These are phyloP conservation scores for Sarocladiaceae sp. DNA, from an alignment of 2,329 filamentous ascomycete genomes.

Conservation along the genomic window DNA sequence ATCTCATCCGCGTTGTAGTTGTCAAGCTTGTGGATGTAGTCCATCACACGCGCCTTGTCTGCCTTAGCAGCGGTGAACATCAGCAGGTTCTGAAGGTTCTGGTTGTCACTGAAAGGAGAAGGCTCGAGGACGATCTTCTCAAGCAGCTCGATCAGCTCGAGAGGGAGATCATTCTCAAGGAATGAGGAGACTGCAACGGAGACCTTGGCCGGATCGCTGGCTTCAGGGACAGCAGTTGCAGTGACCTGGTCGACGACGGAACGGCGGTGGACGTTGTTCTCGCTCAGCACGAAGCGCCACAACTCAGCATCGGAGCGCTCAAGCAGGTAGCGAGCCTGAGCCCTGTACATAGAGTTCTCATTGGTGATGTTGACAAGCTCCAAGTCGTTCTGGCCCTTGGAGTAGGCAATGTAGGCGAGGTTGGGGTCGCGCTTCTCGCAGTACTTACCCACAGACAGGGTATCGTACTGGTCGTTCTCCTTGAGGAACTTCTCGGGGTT, in stretches of 20 bases:
- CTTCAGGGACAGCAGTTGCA: conserved; percentile 89
- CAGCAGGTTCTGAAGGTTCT: conserved; percentile 91
- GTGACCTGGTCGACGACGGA: conserved; percentile 96
- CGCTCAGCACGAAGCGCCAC: conserved; percentile 90
- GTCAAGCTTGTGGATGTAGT: conserved; percentile 90
- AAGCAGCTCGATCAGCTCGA: conserved; percentile 91
- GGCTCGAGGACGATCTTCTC: conserved; percentile 99
- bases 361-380: conserved; percentile 98
- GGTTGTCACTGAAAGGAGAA: conserved; percentile 97
- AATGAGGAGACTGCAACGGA: conserved; percentile 92
- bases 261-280: conserved; percentile 92
- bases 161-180: conserved; percentile 83
- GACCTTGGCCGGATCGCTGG: conserved; percentile 88
- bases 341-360: conserved; percentile 99
- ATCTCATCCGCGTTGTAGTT: conserved; percentile 91
- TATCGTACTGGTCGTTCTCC: conserved; percentile 96
- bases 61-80: conserved; percentile 96
- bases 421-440: conserved; percentile 98
- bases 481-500: conserved; percentile 96
- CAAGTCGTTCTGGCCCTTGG: conserved; percentile 94
- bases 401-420: conserved; percentile 89
- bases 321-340: conserved; percentile 91
- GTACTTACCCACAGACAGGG: conserved; percentile 89
- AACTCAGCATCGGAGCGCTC: conserved; percentile 87
- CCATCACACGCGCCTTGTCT: conserved; percentile 90